Conservation (phyloP, 805 yeast species). For the Ascoidea rubescens region DNA sequence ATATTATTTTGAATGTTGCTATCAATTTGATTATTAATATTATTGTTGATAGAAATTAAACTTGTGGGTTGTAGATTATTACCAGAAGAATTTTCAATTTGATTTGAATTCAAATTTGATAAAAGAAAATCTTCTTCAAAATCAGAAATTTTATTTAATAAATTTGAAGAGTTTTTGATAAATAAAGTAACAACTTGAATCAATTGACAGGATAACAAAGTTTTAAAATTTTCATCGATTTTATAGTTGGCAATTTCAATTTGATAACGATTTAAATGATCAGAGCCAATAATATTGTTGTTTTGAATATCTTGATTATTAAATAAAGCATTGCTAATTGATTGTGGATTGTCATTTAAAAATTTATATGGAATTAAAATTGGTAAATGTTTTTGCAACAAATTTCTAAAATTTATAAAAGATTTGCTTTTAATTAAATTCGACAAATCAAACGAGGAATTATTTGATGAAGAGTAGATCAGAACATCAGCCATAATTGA, state of each 20-base stretch:
- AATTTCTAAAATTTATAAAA: slow-evolving; percentile 13
- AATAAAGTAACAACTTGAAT: slow-evolving; percentile 16
- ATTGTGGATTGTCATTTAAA: background rate
- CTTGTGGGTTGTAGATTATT: background rate
- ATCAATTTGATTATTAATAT: background rate
- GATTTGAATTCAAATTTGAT: slow-evolving; percentile 11
- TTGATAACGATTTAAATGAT: too few relatives aligned
- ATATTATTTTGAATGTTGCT: background rate
- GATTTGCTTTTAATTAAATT: slow-evolving; percentile 2
- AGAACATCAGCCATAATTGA: slow-evolving; percentile 19
- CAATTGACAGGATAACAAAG: slow-evolving; percentile 10
- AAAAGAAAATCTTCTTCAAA: slow-evolving; percentile 12
- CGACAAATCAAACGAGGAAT: background rate
- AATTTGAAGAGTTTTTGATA: slow-evolving; percentile 21
- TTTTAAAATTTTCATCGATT: slow-evolving; percentile 2
- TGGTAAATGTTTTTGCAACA: slow-evolving; percentile 18
- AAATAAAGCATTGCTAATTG: background rate
- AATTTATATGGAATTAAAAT: background rate
- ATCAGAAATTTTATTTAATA: slow-evolving; percentile 20
- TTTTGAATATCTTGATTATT: too few relatives aligned
- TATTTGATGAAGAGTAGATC: slow-evolving; percentile 1
- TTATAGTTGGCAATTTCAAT: background rate
- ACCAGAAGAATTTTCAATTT: slow-evolving; percentile 2
- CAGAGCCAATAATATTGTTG: background rate
- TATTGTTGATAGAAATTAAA: slow-evolving; percentile 2